Evolutionary conservation across 176 grass and related monocot species (phyloP), one percentile per base, ranked within the genome.

Genomic region (Areca catechu): DNA sequence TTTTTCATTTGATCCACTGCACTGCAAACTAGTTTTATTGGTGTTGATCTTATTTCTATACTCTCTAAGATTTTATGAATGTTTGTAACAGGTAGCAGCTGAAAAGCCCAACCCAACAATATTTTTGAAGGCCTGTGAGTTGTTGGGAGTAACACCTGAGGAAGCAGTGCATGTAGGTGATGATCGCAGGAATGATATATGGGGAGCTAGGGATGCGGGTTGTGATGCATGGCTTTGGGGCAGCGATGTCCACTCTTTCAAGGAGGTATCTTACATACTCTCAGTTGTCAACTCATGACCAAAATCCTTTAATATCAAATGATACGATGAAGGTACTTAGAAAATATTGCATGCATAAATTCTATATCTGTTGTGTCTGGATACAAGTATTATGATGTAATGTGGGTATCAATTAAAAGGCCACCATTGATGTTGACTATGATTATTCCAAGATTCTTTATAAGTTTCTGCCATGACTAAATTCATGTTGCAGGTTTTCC

Each of bases 221-320:
- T 98, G 88, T 24, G 93, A 93, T 54, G 93, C 88, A 15, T 92
- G 93, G 93, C 88, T 98, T 9, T 98, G 93, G 88, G 88, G 88
- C 72, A 85, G 79, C 60, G 93, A 98, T 74, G 83, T 98, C 24
- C 49, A 80, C 81, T 88, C 93, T 60, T 98, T 98, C 76, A 92
- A 85, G 78, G 93, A 98, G 87, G 93, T 98, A 91, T 15, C 9
- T 43, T 43, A 12, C 34, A 14, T 43, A 14, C 34, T 43, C 34
- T 43, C 1, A 43, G 0, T 43, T 25, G 52, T 52, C 60, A 25
- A 71, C 59, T 24, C 1, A 67, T 61, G 18, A 4, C 16, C 16
- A 19, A 49, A 50, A 61, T 25, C 15, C 37, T 16, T 27, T 54
- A 16, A 20, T 50, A 16, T 56, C 34, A 43, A 43, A 4, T 17